Evolutionary conservation across 805 yeast genomes (phyloP).

Genomic region (Metschnikowia baotianmanensis): DNA sequence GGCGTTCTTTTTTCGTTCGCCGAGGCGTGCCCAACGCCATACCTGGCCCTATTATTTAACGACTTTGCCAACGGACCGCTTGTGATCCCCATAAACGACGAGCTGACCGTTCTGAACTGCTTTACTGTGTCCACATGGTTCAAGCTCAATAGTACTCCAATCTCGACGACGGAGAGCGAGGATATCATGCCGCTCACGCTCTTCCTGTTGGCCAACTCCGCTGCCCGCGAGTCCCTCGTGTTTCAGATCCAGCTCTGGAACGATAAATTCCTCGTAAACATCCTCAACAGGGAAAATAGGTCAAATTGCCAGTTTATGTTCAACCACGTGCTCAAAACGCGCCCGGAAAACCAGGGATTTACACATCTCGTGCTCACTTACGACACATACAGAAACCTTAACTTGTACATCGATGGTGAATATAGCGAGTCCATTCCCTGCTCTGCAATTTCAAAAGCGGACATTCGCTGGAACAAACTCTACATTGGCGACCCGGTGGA

Average conservation of each 20-base stretch:
- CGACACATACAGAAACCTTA: conserved; percentile 38
- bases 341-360: conserved; percentile 25
- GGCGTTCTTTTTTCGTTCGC: conserved; percentile 25
- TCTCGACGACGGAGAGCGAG: conserved; percentile 12
- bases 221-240: conserved; percentile 20
- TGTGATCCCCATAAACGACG: conserved; percentile 17
- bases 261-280: conserved; percentile 28
- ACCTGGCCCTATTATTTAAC: conserved; percentile 29
- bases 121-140: conserved; percentile 44
- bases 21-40: conserved; percentile 26
- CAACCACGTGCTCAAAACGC: conserved; percentile 27
- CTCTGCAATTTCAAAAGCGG: conserved; percentile 28
- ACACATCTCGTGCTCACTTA: conserved; percentile 37
- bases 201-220: conserved; percentile 29
- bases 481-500: conserved; percentile 29
- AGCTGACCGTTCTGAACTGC: conserved; percentile 18
- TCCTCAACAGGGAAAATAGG: conserved; percentile 23
- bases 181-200: conserved; percentile 16
- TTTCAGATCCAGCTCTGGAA: conserved; percentile 30
- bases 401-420: conserved; percentile 50
- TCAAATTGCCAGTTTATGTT: conserved; percentile 32
- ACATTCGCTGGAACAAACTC: conserved; percentile 35
- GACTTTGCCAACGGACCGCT: conserved; percentile 11
- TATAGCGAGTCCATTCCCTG: conserved; percentile 43
- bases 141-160: conserved; percentile 24